These are phyloP conservation scores for Chaetomium cochliodes DNA, from an alignment of 495 filamentous ascomycete genomes.

Conservation along the genomic window DNA sequence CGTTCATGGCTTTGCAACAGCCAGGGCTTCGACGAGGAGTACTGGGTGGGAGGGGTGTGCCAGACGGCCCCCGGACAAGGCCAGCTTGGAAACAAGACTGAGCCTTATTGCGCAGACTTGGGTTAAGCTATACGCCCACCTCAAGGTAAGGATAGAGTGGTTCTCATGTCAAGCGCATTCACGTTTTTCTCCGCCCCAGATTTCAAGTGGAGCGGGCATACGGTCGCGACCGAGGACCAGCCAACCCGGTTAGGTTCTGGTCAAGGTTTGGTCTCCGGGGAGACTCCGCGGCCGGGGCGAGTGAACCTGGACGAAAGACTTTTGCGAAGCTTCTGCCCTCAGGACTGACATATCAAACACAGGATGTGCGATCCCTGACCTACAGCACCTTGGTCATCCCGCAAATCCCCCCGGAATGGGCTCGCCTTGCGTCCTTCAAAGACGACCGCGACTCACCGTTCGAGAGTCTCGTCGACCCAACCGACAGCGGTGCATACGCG, in stretches of 20 bases:
- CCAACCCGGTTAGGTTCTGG: neutral
- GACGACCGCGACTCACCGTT: slow-evolving; percentile 18
- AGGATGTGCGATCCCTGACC: slow-evolving; percentile 13
- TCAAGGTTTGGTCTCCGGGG: neutral
- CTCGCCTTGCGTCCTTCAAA: slow-evolving; percentile 10
- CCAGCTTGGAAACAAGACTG: slow-evolving; percentile 26
- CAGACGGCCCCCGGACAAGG: slow-evolving; percentile 10
- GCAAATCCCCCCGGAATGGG: slow-evolving; percentile 22
- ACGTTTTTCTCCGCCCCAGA: neutral
- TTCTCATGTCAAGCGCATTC: neutral
- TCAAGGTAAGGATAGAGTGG: slow-evolving; percentile 29
- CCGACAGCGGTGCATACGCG: slow-evolving; percentile 27
- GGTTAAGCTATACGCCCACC: slow-evolving; percentile 28
- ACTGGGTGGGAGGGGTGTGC: slow-evolving; percentile 28
- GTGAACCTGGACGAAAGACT: neutral
- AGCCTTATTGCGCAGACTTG: slow-evolving; percentile 37
- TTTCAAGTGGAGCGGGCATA: neutral
- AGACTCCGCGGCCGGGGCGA: neutral
- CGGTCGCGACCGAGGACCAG: neutral
- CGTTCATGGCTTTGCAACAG: slow-evolving; percentile 28
- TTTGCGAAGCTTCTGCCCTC: neutral
- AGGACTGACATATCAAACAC: slow-evolving; percentile 10
- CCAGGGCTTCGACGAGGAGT: slow-evolving; percentile 23
- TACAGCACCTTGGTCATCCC: slow-evolving; percentile 23
- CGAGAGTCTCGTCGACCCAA: slow-evolving; percentile 21